Evolutionary conservation across 2,329 filamentous ascomycete species (phyloP).

Genomic region (Rugonectria rugulosa): DNA sequence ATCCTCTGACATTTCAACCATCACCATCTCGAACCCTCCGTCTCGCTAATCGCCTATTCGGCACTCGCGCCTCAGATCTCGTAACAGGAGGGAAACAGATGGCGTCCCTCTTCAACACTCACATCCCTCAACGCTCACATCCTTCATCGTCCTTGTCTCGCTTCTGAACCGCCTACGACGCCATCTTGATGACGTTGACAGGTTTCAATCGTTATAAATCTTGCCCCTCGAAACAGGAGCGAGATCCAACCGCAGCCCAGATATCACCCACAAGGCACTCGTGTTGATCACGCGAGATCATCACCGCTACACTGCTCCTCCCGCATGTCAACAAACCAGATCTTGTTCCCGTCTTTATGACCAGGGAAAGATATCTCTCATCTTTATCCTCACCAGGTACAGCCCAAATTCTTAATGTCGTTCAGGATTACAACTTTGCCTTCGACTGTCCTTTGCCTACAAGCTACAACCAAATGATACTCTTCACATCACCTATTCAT

Average conservation of each 20-base stretch:
- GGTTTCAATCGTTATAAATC: slow-evolving; percentile 1
- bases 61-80: slow-evolving; percentile 2
- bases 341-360: neutral
- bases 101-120: neutral
- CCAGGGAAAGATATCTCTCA: neutral
- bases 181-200: slow-evolving; percentile 4
- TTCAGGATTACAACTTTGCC: neutral
- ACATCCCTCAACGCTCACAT: neutral
- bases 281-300: neutral
- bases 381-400: too few relatives aligned
- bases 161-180: neutral
- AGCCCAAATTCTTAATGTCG: neutral
- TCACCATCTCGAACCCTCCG: neutral
- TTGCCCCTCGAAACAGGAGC: neutral
- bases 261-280: neutral
- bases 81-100: neutral
- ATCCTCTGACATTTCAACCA: slow-evolving; percentile 1
- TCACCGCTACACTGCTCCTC: neutral
- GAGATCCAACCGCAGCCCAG: neutral
- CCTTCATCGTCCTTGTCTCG: neutral
- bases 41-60: slow-evolving; percentile 18
- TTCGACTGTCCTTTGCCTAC: neutral
- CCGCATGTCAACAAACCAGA: neutral
- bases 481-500: slow-evolving; percentile 1
- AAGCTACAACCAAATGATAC: neutral